Base-by-base conservation (phyloP, 2,329 filamentous ascomycete genomes). In the Camillea tinctor region DNA sequence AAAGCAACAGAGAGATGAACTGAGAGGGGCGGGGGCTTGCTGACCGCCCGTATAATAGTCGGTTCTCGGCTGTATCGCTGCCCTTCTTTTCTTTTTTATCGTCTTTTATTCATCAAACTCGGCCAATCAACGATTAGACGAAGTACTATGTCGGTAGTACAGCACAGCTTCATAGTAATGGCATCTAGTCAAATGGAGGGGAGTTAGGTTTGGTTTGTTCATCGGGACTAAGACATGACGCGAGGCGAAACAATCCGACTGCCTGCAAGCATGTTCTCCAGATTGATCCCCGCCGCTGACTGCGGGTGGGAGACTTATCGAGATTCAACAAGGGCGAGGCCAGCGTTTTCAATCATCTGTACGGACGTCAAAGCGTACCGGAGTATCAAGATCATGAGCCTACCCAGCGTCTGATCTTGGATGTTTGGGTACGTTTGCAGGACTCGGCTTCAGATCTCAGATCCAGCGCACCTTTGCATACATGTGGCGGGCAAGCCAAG, bases 221-320 rank as follows among this genome's bases (percentile, higher is more conserved):
- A 55, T 48, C 36, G 49, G 17, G 53, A 20, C 53, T 55, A 23
- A 55, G 30, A 55, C 53, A 36, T 55, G 53, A 55, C 53, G 30
- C 53, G 30, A 55, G 30, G 20, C 36, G 20, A 55, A 49, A 55
- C 53, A 49, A 17, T 36, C 9, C 30, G 21, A 48, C 15, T 9
- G 44, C 53, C 15, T 9, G 44, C 53, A 44, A 20, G 53, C 36
- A 36, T 44, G 4, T 55, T 55, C 53, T 48, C 53, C 30, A 55
- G 53, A 24, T 49, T 55, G 20, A n/a, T 13, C 9, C 49, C 49
- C 21, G 53, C 30, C 53, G 53, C 30, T 36, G 30, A 44, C 36
- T 2, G 17, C 36, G 17, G 17, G 36, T 44, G 17, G 36, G 36
- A 26, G 36, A 17, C 17, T 30, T 30, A n/a, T 26, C 17, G 20